Percentiles rank a stretch among this genome's conserved stretches.
phyloP scores from a whole-genome alignment of 129 eudicot genomes.

The Logfia minima region DNA sequence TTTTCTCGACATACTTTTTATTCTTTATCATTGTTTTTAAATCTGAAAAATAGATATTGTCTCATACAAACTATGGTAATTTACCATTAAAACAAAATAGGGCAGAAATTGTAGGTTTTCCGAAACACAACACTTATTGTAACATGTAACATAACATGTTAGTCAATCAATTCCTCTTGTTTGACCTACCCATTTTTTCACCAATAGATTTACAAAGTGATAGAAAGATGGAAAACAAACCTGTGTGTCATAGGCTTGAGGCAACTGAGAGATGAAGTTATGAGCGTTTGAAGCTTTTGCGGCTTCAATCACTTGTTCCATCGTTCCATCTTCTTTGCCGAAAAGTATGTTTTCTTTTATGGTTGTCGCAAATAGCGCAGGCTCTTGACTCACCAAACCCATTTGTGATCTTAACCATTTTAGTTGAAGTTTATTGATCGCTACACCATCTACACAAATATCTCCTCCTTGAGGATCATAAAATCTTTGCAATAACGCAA shows the following conservation, averaged over 20 bases:
- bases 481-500: constrained; percentile 76
- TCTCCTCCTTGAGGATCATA: constrained; percentile 76
- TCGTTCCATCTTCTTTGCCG: constrained; percentile 84
- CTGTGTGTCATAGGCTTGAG: constrained; percentile 91
- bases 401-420: constrained; percentile 95
- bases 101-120: neutral
- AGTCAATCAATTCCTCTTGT: neutral
- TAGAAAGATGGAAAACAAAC: constrained; percentile 31
- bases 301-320: constrained; percentile 82
- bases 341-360: constrained; percentile 92
- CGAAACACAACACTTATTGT: neutral
- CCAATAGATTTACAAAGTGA: neutral
- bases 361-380: constrained; percentile 85
- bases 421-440: constrained; percentile 62
- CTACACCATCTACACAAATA: constrained; percentile 71
- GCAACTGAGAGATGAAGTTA: constrained; percentile 78
- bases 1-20: neutral
- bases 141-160: too few species aligned
- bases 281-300: constrained; percentile 94
- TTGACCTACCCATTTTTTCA: neutral
- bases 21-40: neutral
- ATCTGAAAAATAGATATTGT: neutral
- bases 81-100: neutral
- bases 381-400: constrained; percentile 98
- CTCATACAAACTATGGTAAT: neutral